phyloP scores from a whole-genome alignment of 495 filamentous ascomycete genomes.

The Penicillium egyptiacum region DNA sequence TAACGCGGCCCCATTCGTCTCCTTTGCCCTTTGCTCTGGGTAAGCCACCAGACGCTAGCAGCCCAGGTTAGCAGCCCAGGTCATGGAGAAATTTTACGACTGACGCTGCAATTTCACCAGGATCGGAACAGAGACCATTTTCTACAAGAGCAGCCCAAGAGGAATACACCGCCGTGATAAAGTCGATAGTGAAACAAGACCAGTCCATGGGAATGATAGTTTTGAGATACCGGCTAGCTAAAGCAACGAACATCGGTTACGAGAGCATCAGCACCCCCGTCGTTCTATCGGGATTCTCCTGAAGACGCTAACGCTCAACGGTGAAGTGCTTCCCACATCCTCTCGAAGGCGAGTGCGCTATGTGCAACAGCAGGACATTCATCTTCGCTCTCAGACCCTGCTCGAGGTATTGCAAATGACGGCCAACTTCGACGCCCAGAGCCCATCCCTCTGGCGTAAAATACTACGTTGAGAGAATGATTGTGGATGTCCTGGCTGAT shows the following conservation, averaged over 20 bases:
- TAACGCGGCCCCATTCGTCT: too few relatives aligned
- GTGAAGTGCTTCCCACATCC: conserved; percentile 24
- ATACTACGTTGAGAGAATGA: conserved; percentile 37
- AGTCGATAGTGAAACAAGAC: conserved; percentile 27
- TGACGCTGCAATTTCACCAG: too few relatives aligned
- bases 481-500: conserved; percentile 37
- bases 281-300: conserved; percentile 28
- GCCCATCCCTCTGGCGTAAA: conserved; percentile 32
- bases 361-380: conserved; percentile 70
- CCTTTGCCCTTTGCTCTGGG: too few relatives aligned
- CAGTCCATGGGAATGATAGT: conserved; percentile 36
- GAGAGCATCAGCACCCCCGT: neutral
- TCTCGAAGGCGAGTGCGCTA: conserved; percentile 56
- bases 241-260: neutral
- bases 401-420: conserved; percentile 50
- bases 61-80: too few relatives aligned
- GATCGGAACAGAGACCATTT: too few relatives aligned
- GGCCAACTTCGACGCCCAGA: conserved; percentile 44
- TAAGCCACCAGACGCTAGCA: too few relatives aligned
- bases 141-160: too few relatives aligned
- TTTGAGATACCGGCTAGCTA: conserved; percentile 18
- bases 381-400: conserved; percentile 50
- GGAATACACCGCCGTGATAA: too few relatives aligned
- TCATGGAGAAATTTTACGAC: too few relatives aligned
- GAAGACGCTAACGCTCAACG: conserved; percentile 34